Evolutionary conservation across 495 filamentous ascomycete species (phyloP).

Genomic region (Neurospora sp.): DNA sequence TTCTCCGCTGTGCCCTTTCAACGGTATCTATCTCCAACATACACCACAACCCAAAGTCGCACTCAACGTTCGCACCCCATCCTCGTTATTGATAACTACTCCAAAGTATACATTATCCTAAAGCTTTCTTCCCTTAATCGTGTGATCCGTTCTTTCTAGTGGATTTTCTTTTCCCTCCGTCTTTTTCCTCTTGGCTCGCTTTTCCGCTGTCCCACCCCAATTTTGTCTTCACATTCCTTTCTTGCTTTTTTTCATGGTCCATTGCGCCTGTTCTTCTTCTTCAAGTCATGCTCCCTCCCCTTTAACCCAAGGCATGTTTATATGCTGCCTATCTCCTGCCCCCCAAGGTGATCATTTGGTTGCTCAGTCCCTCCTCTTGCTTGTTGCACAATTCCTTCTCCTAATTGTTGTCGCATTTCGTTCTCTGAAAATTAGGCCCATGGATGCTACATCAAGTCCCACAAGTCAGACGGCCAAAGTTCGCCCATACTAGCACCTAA

Average conservation of each 20-base stretch:
- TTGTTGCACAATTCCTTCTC: constrained; percentile 34
- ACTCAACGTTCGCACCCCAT: not conserved
- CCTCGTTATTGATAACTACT: not conserved
- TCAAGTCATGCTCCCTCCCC: constrained; percentile 12
- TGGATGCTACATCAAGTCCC: not conserved
- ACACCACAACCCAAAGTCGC: not conserved
- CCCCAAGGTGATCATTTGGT: not conserved
- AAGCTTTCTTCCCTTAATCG: not conserved
- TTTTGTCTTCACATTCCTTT: not conserved
- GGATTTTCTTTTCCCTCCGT: not conserved
- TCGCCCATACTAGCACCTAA: not conserved
- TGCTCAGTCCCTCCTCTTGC: not conserved
- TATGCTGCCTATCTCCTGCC: not conserved
- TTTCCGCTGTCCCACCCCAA: not conserved
- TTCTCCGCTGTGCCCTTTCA: not conserved
- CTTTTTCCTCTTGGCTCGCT: not conserved
- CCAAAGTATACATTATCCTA: not conserved
- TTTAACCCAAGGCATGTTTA: not conserved
- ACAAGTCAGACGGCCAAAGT: not conserved
- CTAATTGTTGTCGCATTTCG: constrained; percentile 70
- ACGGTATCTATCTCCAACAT: not conserved
- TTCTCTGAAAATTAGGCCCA: constrained; percentile 47
- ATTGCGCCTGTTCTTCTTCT: constrained; percentile 8
- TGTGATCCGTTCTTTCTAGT: not conserved
- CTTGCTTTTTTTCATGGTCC: constrained; percentile 1